Evolutionary conservation across 2,329 filamentous ascomycete species (phyloP).

Genomic region (Aureobasidium sp.): DNA sequence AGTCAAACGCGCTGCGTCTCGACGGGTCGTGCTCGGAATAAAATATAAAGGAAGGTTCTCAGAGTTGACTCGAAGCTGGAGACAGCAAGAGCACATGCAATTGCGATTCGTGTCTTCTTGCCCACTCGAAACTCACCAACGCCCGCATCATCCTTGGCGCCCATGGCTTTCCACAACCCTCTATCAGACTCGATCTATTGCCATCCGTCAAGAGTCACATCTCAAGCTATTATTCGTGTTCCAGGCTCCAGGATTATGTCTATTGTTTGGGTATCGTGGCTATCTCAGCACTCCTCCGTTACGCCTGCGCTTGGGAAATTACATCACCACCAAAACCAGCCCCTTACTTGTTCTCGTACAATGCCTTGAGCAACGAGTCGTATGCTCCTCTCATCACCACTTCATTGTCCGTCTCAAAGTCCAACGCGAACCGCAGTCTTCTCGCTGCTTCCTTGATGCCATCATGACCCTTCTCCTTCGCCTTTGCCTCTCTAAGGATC

Average conservation of each 20-base stretch:
- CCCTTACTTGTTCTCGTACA: slow-evolving; percentile 6
- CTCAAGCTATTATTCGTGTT: not conserved
- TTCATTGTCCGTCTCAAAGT: slow-evolving; percentile 8
- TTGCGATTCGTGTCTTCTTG: slow-evolving; percentile 14
- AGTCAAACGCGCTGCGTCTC: slow-evolving; percentile 7
- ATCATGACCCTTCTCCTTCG: slow-evolving; percentile 3
- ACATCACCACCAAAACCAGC: not conserved
- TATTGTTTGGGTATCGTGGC: not conserved
- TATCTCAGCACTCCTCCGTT: not conserved
- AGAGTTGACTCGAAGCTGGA: not conserved
- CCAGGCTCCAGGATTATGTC: not conserved
- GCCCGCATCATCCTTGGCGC: slow-evolving; percentile 2
- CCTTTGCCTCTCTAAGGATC: slow-evolving; percentile 9
- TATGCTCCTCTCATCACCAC: not conserved
- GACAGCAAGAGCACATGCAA: slow-evolving; percentile 7
- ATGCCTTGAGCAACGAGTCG: not conserved
- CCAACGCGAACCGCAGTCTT: not conserved
- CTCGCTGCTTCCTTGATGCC: not conserved
- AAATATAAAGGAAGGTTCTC: not conserved
- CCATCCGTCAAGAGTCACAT: not conserved
- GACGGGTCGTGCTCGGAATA: not conserved
- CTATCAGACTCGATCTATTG: not conserved
- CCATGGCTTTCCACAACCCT: not conserved
- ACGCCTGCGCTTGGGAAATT: not conserved
- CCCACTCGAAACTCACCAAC: not conserved